phyloP scores from a whole-genome alignment of 768 basidiomycete genomes.

The Pulveroboletus ravenelii region DNA sequence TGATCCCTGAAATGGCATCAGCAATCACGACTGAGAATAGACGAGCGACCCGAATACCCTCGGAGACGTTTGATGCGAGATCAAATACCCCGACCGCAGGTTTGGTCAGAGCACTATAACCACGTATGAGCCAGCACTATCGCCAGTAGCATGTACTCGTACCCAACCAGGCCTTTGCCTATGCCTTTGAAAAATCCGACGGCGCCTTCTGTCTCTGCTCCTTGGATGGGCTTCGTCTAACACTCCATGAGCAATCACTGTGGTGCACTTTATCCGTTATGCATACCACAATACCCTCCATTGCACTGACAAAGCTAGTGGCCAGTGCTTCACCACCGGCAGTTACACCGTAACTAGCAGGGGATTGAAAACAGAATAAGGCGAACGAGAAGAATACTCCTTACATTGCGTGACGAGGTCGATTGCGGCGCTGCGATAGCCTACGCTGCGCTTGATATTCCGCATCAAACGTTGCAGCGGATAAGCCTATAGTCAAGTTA shows the following conservation, averaged over 20 bases:
- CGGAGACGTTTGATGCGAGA: constrained; percentile 89
- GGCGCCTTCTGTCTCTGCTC: constrained; percentile 91
- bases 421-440: constrained; percentile 87
- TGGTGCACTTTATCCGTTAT: constrained; percentile 4
- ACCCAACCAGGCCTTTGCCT: constrained; percentile 96
- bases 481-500: constrained; percentile 58
- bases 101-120: constrained; percentile 80
- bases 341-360: constrained; percentile 82
- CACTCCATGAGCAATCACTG: constrained; percentile 3
- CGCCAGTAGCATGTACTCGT: constrained; percentile 6
- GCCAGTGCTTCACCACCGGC: constrained; percentile 94
- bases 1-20: constrained; percentile 60
- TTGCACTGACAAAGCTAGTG: constrained; percentile 88
- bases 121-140: not conserved
- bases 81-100: constrained; percentile 97
- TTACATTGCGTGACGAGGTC: constrained; percentile 92
- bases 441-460: constrained; percentile 91
- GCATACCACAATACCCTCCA: constrained; percentile 89
- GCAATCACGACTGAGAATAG: not conserved
- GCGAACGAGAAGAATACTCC: constrained; percentile 16
- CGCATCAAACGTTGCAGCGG: constrained; percentile 93
- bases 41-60: constrained; percentile 48
- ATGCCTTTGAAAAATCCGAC: constrained; percentile 97
- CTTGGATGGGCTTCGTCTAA: constrained; percentile 95
- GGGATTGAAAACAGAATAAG: not conserved